phyloP scores from a whole-genome alignment of 2,329 filamentous ascomycete genomes.

The Aureobasidium sp. region DNA sequence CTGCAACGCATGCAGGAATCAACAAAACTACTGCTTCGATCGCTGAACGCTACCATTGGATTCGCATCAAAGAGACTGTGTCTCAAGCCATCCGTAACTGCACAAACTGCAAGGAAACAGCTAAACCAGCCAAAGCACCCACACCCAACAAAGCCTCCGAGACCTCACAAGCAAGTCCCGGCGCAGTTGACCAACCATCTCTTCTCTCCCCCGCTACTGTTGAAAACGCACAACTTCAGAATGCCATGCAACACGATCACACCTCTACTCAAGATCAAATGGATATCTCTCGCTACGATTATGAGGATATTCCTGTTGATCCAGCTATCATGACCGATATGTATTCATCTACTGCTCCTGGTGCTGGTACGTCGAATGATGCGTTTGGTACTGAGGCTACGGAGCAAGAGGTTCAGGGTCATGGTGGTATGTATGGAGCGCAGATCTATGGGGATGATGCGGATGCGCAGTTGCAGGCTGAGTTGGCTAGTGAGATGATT shows the following conservation, averaged over 20 bases:
- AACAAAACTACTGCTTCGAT: slow-evolving; percentile 97
- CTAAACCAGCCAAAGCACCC: neutral
- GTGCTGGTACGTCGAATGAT: neutral
- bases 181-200: neutral
- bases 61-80: slow-evolving; percentile 94
- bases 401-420: neutral
- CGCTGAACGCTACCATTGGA: slow-evolving; percentile 93
- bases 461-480: slow-evolving; percentile 18
- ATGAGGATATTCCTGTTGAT: neutral
- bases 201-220: neutral
- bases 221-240: slow-evolving; percentile 8
- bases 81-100: slow-evolving; percentile 92
- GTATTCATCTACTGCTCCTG: neutral
- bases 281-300: neutral
- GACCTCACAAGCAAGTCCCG: slow-evolving; percentile 23
- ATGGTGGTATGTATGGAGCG: slow-evolving; percentile 10
- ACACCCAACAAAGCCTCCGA: neutral
- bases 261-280: neutral
- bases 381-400: neutral
- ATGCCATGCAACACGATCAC: neutral
- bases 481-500: slow-evolving; percentile 5
- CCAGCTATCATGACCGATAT: neutral
- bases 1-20: slow-evolving; percentile 75
- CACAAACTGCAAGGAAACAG: slow-evolving; percentile 68
- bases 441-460: slow-evolving; percentile 12